Conservation (phyloP, 805 yeast species). For the Candida vaughaniae region DNA sequence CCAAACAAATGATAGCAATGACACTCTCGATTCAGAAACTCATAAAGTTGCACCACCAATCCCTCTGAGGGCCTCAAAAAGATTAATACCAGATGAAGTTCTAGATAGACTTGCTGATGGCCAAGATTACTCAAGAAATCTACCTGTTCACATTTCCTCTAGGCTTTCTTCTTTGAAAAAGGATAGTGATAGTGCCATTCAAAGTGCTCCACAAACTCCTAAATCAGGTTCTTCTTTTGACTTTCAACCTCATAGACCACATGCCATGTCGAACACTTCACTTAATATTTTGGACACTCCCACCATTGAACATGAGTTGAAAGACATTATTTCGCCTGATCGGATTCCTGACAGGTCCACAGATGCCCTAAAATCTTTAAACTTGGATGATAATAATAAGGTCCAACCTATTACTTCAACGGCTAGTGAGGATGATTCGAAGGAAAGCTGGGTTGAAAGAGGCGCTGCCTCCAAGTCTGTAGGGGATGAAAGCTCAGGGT, state of each 20-base stretch:
- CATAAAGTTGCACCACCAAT: conserved; percentile 15
- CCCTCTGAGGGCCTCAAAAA: conserved; percentile 1
- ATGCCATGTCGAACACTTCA: conserved; percentile 33
- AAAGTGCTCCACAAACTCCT: conserved; percentile 33
- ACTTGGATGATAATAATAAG: conserved; percentile 10
- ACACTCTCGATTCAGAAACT: conserved; percentile 27
- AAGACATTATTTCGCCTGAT: conserved; percentile 16
- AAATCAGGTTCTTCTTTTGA: conserved; percentile 31
- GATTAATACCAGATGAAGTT: conserved; percentile 11
- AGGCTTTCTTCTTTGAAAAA: conserved; percentile 22
- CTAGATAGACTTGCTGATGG: conserved; percentile 1
- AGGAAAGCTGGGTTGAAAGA: conserved; percentile 29
- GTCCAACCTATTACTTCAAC: conserved; percentile 3
- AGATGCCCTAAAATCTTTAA: conserved; percentile 13
- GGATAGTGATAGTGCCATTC: conserved; percentile 13
- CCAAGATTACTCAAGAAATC: conserved; percentile 3
- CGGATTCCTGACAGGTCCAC: conserved; percentile 8
- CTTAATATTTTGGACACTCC: conserved; percentile 36
- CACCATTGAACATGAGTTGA: conserved; percentile 20
- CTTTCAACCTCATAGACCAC: conserved; percentile 22
- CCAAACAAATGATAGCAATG: conserved; percentile 17
- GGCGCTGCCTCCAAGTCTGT: conserved; percentile 35
- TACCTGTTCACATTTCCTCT: conserved; percentile 24
- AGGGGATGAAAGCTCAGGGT: conserved; percentile 15
- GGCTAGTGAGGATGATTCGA: conserved; percentile 1